Percentiles rank a stretch among this genome's conserved stretches.
Conservation (phyloP, 257 asterid species). For the Plantago elongata region DNA sequence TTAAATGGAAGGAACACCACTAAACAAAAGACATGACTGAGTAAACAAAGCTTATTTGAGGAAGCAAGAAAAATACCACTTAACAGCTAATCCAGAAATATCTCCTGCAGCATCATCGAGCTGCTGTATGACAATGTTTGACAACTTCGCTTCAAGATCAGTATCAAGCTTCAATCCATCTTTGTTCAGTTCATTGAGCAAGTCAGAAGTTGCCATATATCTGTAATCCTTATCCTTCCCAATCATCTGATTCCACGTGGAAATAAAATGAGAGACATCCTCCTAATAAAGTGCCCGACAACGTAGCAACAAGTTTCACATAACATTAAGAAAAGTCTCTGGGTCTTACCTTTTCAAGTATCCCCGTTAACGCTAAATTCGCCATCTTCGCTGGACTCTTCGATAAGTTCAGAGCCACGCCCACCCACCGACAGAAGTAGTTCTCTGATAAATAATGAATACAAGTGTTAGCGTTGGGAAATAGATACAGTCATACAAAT, state of each 20-base stretch:
- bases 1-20: not conserved
- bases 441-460: too few species aligned
- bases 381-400: conserved; percentile 36
- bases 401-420: too few species aligned
- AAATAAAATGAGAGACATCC: conserved; percentile 5
- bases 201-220: conserved; percentile 99
- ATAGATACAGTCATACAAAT: too few species aligned
- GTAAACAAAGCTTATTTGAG: conserved; percentile 2
- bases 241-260: conserved; percentile 62
- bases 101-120: conserved; percentile 98
- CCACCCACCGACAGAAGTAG: too few species aligned
- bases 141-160: conserved; percentile 80
- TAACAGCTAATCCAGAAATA: conserved; percentile 97
- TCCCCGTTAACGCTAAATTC: conserved; percentile 40
- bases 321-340: conserved; percentile 1
- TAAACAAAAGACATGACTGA: not conserved
- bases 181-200: conserved; percentile 84
- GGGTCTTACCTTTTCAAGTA: conserved; percentile 77
- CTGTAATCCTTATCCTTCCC: conserved; percentile 98
- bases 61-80: conserved; percentile 54
- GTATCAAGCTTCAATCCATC: conserved; percentile 78
- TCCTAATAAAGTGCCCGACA: not conserved
- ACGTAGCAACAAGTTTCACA: conserved; percentile 5
- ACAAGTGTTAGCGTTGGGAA: too few species aligned
- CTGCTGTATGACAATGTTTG: conserved; percentile 78